Percentiles rank a stretch among this genome's conserved stretches.
phyloP scores from a whole-genome alignment of 83 land plant species.

The Isoetes engelmannii region DNA sequence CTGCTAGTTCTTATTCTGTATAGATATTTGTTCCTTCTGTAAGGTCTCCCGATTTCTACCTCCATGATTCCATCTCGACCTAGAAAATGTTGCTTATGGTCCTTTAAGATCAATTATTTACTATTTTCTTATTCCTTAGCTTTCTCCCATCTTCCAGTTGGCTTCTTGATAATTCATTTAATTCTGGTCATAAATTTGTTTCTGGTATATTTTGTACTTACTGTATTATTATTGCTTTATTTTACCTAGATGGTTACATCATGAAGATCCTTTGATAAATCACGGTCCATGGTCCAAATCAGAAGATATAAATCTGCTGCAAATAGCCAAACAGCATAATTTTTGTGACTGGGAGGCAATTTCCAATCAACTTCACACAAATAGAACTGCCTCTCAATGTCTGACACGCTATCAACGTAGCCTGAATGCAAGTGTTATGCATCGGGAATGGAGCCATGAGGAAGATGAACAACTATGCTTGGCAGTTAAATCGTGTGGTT shows the following conservation, averaged over 20 bases:
- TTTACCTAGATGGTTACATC: constrained; percentile 66
- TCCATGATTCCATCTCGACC: too few species aligned
- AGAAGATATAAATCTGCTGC: constrained; percentile 74
- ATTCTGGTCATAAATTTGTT: too few species aligned
- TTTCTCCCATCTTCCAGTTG: too few species aligned
- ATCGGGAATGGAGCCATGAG: constrained; percentile 76
- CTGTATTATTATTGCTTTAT: not conserved
- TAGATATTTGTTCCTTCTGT: too few species aligned
- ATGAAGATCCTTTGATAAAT: constrained; percentile 73
- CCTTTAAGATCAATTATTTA: too few species aligned
- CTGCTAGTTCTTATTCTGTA: too few species aligned
- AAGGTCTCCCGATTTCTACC: too few species aligned
- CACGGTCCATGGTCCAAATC: constrained; percentile 48
- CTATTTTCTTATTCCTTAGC: too few species aligned
- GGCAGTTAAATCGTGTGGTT: constrained; percentile 73
- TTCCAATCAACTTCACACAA: constrained; percentile 51
- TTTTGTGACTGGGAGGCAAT: constrained; percentile 62
- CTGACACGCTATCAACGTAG: constrained; percentile 85
- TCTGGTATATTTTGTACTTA: not conserved
- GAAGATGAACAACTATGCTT: constrained; percentile 75
- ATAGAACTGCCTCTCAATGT: constrained; percentile 85
- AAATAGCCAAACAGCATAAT: constrained; percentile 47
- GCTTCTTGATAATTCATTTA: too few species aligned
- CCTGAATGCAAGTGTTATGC: constrained; percentile 67
- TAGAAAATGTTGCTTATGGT: too few species aligned